A percentile compares a stretch with the other conserved stretches of the same genome.
These are phyloP conservation scores for Picochlorum costavermella DNA, from an alignment of 139 green algal species.

Conservation along the genomic window DNA sequence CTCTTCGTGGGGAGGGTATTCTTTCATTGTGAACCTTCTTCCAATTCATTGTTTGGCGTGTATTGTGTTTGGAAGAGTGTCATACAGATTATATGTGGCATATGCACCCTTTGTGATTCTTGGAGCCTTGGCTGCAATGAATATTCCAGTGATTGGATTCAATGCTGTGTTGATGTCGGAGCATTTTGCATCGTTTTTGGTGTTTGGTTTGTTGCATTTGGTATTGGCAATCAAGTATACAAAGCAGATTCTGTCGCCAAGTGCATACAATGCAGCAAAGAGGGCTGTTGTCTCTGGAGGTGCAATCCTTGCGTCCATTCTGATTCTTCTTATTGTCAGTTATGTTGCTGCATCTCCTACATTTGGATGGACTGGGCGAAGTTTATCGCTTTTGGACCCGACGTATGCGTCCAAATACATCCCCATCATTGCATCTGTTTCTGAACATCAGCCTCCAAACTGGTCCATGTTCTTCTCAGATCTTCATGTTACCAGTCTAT, in stretches of 20 bases:
- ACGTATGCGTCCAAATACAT: constrained; percentile 95
- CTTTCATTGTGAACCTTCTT: constrained; percentile 98
- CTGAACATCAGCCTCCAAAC: constrained; percentile 83
- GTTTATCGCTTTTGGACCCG: constrained; percentile 85
- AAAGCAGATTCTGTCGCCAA: constrained; percentile 38
- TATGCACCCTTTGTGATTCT: constrained; percentile 73
- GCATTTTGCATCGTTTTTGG: constrained; percentile 90
- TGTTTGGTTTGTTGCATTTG: constrained; percentile 71
- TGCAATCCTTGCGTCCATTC: constrained; percentile 12
- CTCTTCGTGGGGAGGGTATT: constrained; percentile 89
- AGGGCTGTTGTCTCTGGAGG: constrained; percentile 43
- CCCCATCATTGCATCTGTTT: constrained; percentile 91
- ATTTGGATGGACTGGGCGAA: constrained; percentile 86
- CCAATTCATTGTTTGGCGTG: constrained; percentile 86
- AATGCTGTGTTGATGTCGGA: constrained; percentile 92
- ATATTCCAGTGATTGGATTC: constrained; percentile 92
- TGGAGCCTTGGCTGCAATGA: constrained; percentile 63
- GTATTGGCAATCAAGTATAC: constrained; percentile 56
- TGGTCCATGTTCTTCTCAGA: constrained; percentile 90
- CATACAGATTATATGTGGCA: constrained; percentile 65
- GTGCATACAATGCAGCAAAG: constrained; percentile 49
- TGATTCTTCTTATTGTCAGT: constrained; percentile 51
- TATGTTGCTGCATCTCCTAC: constrained; percentile 81
- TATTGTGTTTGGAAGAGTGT: constrained; percentile 58
- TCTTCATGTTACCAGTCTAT: constrained; percentile 39